These are phyloP conservation scores for Penicillium pancosmium DNA, from an alignment of 495 filamentous ascomycete genomes.

Conservation along the genomic window DNA sequence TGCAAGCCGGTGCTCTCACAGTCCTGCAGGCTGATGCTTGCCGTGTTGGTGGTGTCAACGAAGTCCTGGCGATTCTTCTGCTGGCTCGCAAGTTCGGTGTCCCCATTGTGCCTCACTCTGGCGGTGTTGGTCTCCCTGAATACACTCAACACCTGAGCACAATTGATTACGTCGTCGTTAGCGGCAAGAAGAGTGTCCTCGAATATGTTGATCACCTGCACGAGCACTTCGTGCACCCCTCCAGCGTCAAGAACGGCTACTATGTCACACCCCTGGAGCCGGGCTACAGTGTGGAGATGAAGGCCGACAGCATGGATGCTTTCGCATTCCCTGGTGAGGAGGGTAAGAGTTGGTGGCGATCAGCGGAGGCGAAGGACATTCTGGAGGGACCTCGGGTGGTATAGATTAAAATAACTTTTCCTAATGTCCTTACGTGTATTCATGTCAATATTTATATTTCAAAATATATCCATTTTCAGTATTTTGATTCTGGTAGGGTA, in stretches of 20 bases:
- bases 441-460: slow-evolving; percentile 25
- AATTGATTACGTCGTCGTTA: slow-evolving; percentile 91
- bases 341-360: slow-evolving; percentile 82
- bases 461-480: slow-evolving; percentile 6
- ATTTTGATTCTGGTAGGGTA: not conserved
- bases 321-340: slow-evolving; percentile 75
- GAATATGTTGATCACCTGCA: slow-evolving; percentile 95
- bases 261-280: slow-evolving; percentile 82
- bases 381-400: slow-evolving; percentile 54
- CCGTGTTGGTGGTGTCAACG: slow-evolving; percentile 88
- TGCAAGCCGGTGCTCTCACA: slow-evolving; percentile 77
- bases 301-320: slow-evolving; percentile 77
- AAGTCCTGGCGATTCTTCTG: slow-evolving; percentile 87
- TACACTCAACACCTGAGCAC: slow-evolving; percentile 94
- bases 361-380: slow-evolving; percentile 67
- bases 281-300: slow-evolving; percentile 94
- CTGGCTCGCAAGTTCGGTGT: slow-evolving; percentile 84
- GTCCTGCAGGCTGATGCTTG: slow-evolving; percentile 92
- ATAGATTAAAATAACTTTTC: slow-evolving; percentile 15
- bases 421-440: slow-evolving; percentile 26
- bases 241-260: slow-evolving; percentile 79
- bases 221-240: slow-evolving; percentile 87
- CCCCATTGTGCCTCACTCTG: slow-evolving; percentile 86
- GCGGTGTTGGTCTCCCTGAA: slow-evolving; percentile 89
- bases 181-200: slow-evolving; percentile 75